Conservation (phyloP, 1,284 basidiomycete genomes). For the Austroboletus rostrupii region DNA sequence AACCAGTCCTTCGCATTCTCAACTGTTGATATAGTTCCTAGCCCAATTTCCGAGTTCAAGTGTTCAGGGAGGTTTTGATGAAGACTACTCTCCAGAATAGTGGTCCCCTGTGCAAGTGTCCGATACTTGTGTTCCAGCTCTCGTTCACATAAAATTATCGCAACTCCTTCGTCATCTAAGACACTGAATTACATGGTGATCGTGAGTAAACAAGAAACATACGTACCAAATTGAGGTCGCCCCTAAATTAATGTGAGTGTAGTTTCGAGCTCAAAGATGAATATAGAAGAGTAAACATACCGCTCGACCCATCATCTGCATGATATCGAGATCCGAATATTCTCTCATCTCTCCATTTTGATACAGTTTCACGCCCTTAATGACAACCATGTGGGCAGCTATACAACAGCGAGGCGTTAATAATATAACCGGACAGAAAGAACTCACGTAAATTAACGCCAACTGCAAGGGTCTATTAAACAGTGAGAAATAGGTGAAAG, state of each 20-base stretch:
- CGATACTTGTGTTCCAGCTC: constrained; percentile 73
- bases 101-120: constrained; percentile 60
- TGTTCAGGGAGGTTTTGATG: constrained; percentile 85
- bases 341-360: constrained; percentile 63
- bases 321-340: constrained; percentile 78
- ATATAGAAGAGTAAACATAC: constrained; percentile 39
- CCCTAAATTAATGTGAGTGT: constrained; percentile 49
- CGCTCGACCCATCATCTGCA: constrained; percentile 84
- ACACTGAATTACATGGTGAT: constrained; percentile 7
- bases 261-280: not conserved
- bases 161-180: constrained; percentile 71
- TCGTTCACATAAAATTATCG: constrained; percentile 76
- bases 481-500: constrained; percentile 9
- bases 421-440: not conserved
- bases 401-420: not conserved
- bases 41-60: constrained; percentile 87
- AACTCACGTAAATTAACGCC: constrained; percentile 82
- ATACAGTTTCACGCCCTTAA: constrained; percentile 76
- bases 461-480: constrained; percentile 72
- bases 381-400: constrained; percentile 80
- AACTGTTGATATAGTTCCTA: constrained; percentile 72
- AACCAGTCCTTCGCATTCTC: constrained; percentile 77
- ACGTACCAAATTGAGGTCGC: constrained; percentile 84
- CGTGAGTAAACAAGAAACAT: constrained; percentile 3
- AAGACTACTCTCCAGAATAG: constrained; percentile 78